Base-by-base conservation (phyloP, 2,329 filamentous ascomycete genomes). In the Arthrinium phaeospermum region DNA sequence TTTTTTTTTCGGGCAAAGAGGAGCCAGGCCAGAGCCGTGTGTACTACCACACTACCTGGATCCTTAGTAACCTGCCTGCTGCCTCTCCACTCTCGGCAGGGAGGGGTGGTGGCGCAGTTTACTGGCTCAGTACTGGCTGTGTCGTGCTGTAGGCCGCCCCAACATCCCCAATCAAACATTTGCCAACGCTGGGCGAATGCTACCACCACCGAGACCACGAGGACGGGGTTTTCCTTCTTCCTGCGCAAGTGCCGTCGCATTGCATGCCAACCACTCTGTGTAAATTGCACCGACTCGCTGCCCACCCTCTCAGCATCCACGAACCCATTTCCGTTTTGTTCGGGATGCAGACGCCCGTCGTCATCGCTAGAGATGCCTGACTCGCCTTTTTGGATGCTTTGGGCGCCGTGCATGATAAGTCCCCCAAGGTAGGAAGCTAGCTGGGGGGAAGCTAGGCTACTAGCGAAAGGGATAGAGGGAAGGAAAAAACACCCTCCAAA, bases 311-410 rank as follows among this genome's bases (percentile, higher is more conserved):
- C 51, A 34, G 68, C 70, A 71, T 73, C 67, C 67, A 70, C 69
- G 72, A 71, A 70, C 41, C 70, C 71, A 72, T 72, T 79, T 78
- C 77, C 76, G 71, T 75, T 77, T 80, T 75, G 73, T 78, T 75
- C 77, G 74, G 73, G 75, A 74, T 79, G 79, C 78, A 80, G 77
- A 77, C 73, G 24, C 44, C 41, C 67, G 67, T 47, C 67, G 41
- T 68, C 67, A 68, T 68, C 44, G 44, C 19, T 61, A n/a, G 16
- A 46, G 67, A 61, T 41, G 70, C 61, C 70, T 61, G 57, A 71
- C 34, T 64, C 71, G 49, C 67, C 53, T 16, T 51, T n/a, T n/a
- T 61, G 34, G 51, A 67, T 64, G 64, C 61, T 71, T 69, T 71
- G 45, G 69, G 69, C 71, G 44, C 69, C 45, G 57, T 72, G 71